These are phyloP conservation scores for Infundibulicybe gibba DNA, from an alignment of 768 basidiomycete genomes.

Conservation along the genomic window DNA sequence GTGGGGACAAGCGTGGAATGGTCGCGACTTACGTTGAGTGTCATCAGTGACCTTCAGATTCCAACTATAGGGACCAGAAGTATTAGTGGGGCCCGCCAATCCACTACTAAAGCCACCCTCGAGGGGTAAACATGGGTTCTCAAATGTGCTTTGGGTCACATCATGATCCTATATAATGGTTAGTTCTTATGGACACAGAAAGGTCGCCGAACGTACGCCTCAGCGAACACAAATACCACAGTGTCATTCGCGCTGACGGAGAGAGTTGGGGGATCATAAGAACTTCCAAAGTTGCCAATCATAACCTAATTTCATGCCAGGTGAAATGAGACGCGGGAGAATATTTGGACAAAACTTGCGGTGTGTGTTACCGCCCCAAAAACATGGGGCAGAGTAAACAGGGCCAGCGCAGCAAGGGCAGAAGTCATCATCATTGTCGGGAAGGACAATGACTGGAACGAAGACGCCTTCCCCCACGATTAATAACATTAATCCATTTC, in stretches of 20 bases:
- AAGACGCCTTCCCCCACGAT: no score
- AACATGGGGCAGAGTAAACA: no score
- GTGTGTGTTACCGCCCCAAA: no score
- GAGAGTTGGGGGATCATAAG: conserved; percentile 29
- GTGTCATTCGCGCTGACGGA: conserved; percentile 28
- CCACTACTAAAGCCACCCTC: background rate
- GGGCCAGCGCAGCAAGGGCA: no score
- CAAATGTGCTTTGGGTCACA: background rate
- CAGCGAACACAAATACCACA: conserved; percentile 36
- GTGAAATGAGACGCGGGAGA: no score
- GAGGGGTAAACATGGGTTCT: background rate
- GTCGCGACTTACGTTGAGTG: background rate
- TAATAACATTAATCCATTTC: no score
- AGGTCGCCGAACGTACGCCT: conserved; percentile 20
- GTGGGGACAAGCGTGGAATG: background rate
- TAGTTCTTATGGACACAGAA: background rate
- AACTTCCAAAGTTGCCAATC: conserved; percentile 35
- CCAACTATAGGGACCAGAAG: background rate
- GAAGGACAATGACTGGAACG: no score
- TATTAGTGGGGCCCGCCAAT: no score
- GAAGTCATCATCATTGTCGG: no score
- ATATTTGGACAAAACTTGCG: no score
- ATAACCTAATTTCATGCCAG: conserved; percentile 20
- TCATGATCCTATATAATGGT: background rate
- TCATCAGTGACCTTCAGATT: no score